phyloP scores from a whole-genome alignment of 164 flowering plant species.

The Macadamia tetraphylla region DNA sequence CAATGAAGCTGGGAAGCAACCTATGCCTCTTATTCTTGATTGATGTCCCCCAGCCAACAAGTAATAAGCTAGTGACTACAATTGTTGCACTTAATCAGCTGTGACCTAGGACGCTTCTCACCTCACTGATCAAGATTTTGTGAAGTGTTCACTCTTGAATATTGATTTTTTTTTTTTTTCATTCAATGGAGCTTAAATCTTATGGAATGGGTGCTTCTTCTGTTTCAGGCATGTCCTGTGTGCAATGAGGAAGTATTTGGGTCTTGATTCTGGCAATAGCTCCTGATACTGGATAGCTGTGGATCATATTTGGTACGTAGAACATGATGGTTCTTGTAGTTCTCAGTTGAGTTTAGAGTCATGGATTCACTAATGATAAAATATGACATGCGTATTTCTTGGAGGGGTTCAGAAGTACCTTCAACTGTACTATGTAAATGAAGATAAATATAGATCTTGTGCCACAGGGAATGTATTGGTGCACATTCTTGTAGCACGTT shows the following conservation, averaged over 20 bases:
- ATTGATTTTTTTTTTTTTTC: background rate
- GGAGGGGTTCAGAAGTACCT: no score
- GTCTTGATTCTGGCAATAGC: slow-evolving; percentile 8
- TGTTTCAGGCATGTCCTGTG: slow-evolving; percentile 25
- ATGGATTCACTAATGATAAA: no score
- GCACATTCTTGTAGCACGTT: background rate
- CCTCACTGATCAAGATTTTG: no score
- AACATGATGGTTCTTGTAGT: background rate
- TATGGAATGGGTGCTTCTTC: background rate
- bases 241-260: slow-evolving; percentile 29
- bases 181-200: background rate
- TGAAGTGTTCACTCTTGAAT: background rate
- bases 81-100: no score
- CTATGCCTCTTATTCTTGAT: no score
- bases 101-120: no score
- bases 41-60: no score
- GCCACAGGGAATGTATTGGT: background rate
- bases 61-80: no score
- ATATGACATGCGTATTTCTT: no score
- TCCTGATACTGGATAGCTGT: slow-evolving; percentile 4
- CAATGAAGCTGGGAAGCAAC: no score
- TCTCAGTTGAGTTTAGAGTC: background rate
- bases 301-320: slow-evolving; percentile 1
- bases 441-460: no score
- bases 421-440: no score